phyloP scores from a whole-genome alignment of 1,284 basidiomycete species.

The Porogramme epimiltina region DNA sequence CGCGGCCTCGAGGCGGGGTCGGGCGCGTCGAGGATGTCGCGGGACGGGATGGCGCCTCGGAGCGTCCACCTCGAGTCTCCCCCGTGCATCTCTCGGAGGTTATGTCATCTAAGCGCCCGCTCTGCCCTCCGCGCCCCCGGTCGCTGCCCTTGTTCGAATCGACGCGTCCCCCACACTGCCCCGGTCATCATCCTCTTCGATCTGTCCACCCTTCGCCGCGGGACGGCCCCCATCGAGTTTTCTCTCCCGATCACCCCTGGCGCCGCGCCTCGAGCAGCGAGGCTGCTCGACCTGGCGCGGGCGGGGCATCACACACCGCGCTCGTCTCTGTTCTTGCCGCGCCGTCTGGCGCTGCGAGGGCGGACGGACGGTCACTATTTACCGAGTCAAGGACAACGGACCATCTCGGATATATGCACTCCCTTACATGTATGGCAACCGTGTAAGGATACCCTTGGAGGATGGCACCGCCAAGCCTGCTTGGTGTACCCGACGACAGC shows the following conservation, averaged over 20 bases:
- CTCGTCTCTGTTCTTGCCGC: too few relatives aligned
- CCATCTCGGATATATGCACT: constrained; percentile 9
- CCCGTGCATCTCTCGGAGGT: background rate
- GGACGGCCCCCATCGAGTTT: too few relatives aligned
- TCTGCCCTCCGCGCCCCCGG: background rate
- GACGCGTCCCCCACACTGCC: background rate
- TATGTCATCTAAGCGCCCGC: background rate
- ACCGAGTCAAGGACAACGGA: constrained; percentile 5
- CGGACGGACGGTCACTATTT: constrained; percentile 3
- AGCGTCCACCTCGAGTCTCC: background rate
- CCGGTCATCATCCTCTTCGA: background rate
- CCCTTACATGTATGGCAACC: constrained; percentile 4
- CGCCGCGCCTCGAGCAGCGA: too few relatives aligned
- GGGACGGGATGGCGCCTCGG: too few relatives aligned
- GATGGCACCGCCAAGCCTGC: constrained; percentile 2
- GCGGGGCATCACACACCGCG: background rate
- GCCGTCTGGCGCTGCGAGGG: background rate
- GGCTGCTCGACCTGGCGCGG: background rate
- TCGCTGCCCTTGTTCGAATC: background rate
- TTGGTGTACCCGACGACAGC: constrained; percentile 5
- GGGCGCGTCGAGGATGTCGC: background rate
- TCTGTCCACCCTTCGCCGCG: too few relatives aligned
- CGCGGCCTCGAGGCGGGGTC: background rate
- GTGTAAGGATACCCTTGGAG: constrained; percentile 13
- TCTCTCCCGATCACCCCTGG: too few relatives aligned